Evolutionary conservation across 805 yeast genomes (phyloP).

Genomic region (Wickerhamiella kurtzmanii): DNA sequence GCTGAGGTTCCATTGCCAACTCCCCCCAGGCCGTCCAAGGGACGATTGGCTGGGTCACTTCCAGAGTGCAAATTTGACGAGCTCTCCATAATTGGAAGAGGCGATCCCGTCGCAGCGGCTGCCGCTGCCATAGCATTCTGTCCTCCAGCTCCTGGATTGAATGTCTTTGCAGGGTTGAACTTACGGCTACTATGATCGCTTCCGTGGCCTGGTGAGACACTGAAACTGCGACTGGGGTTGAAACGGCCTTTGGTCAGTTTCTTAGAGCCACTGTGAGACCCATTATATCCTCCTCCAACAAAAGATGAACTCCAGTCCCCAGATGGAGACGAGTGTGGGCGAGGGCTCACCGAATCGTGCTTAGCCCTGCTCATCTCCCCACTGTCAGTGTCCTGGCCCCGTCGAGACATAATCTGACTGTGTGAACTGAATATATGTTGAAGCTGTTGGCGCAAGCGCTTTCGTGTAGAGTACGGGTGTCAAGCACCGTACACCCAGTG

Average conservation of each 20-base stretch:
- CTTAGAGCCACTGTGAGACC: neutral
- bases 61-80: too few relatives aligned
- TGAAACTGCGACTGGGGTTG: neutral
- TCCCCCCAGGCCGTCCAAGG: neutral
- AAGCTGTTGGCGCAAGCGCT: too few relatives aligned
- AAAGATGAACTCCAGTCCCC: neutral
- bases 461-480: too few relatives aligned
- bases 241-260: neutral
- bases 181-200: slow-evolving; percentile 5
- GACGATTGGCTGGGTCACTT: neutral
- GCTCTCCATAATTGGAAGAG: too few relatives aligned
- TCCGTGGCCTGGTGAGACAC: neutral
- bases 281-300: neutral
- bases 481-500: too few relatives aligned
- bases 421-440: too few relatives aligned
- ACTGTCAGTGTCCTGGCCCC: neutral
- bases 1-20: neutral
- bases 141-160: slow-evolving; percentile 4
- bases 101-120: neutral
- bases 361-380: neutral
- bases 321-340: neutral
- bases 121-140: neutral
- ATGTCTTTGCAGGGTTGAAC: slow-evolving; percentile 14
- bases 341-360: neutral
- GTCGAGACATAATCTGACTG: neutral